These are phyloP conservation scores for Sisymbrium altissimum DNA, from an alignment of 345 rosid genomes.

Conservation along the genomic window DNA sequence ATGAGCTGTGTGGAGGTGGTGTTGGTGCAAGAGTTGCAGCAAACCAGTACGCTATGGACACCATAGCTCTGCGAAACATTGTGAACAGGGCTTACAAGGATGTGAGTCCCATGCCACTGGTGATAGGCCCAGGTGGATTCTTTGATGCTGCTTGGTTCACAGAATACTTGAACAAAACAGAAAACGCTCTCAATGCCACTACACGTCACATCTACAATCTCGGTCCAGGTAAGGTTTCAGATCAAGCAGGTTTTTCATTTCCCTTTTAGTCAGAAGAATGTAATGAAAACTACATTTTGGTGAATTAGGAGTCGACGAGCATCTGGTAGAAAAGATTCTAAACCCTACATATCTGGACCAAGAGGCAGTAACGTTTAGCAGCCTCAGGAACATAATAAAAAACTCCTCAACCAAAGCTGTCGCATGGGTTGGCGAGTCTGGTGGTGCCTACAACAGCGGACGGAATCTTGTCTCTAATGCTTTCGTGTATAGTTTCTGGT, in stretches of 20 bases:
- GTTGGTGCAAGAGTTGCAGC: constrained; percentile 75
- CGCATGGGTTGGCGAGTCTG: constrained; percentile 96
- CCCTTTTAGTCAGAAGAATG: background rate
- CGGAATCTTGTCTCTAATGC: constrained; percentile 72
- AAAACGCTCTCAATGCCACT: constrained; percentile 47
- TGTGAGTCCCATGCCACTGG: constrained; percentile 51
- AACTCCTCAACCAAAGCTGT: constrained; percentile 51
- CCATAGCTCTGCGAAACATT: constrained; percentile 46
- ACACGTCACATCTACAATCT: constrained; percentile 94
- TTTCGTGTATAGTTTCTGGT: constrained; percentile 93
- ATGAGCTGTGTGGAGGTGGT: constrained; percentile 80
- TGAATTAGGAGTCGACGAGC: constrained; percentile 60
- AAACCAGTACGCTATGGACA: constrained; percentile 68
- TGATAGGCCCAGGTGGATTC: constrained; percentile 90
- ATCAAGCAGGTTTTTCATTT: background rate
- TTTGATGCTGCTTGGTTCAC: constrained; percentile 68
- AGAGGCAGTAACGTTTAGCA: constrained; percentile 47
- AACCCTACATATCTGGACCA: constrained; percentile 65
- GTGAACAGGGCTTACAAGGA: constrained; percentile 48
- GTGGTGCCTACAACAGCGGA: constrained; percentile 98
- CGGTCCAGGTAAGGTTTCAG: constrained; percentile 65
- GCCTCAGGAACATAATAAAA: constrained; percentile 49
- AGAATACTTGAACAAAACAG: constrained; percentile 53
- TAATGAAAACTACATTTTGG: constrained; percentile 10
- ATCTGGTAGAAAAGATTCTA: constrained; percentile 64